phyloP scores from a whole-genome alignment of 139 green algal genomes.

The Micractinium sp. region DNA sequence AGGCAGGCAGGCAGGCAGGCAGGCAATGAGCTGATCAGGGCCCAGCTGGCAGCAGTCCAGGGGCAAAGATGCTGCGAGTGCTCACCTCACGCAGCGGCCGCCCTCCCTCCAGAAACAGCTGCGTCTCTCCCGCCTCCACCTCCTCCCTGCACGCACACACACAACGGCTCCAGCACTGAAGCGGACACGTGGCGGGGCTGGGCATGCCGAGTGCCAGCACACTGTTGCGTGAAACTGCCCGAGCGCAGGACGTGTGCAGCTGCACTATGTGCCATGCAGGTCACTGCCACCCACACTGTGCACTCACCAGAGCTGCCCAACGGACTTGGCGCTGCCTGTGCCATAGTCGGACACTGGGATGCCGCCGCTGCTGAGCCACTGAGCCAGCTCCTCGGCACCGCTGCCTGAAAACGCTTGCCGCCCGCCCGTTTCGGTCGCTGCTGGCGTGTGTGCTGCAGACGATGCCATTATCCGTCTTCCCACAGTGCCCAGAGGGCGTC shows the following conservation, averaged over 20 bases:
- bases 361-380: conserved; percentile 8
- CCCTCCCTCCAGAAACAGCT: not conserved
- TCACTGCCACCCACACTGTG: not conserved
- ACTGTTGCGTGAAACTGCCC: too few species aligned
- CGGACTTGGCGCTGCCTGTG: conserved; percentile 12
- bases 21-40: not conserved
- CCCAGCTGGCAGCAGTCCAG: not conserved
- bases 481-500: not conserved
- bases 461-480: not conserved
- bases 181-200: not conserved
- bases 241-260: too few species aligned
- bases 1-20: not conserved
- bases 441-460: not conserved
- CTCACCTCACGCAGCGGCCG: not conserved
- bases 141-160: conserved; percentile 4
- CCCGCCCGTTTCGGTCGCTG: not conserved
- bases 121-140: conserved; percentile 32
- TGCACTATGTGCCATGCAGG: not conserved
- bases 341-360: not conserved
- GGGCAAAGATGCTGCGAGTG: not conserved
- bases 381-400: not conserved
- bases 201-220: too few species aligned
- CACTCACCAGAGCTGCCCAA: conserved; percentile 24
- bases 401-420: conserved; percentile 8
- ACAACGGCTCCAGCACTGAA: not conserved